Evolutionary conservation across 2,329 filamentous ascomycete species (phyloP).

Genomic region (Cladophialophora psammophila): DNA sequence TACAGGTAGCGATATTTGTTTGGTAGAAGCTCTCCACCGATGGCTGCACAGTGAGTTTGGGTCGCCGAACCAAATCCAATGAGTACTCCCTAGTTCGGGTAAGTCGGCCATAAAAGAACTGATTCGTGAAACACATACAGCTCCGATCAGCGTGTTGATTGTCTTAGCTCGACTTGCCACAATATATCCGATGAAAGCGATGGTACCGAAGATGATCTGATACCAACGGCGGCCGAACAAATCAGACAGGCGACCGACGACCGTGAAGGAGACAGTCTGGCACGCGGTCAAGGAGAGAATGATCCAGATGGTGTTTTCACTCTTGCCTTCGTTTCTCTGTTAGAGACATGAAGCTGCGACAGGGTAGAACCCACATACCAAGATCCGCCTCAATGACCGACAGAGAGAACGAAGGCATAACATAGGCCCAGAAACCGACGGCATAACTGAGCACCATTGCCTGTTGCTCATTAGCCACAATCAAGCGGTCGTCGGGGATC

Average conservation of each 20-base stretch:
- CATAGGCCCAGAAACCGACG: slow-evolving; percentile 3
- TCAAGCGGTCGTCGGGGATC: no score
- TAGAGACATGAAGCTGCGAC: slow-evolving; percentile 9
- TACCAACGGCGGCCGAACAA: slow-evolving; percentile 9
- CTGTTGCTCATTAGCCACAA: not conserved
- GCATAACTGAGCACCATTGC: slow-evolving; percentile 5
- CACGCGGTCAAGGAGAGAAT: slow-evolving; percentile 14
- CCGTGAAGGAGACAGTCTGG: slow-evolving; percentile 11
- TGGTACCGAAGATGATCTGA: slow-evolving; percentile 7
- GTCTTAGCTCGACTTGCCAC: slow-evolving; percentile 18
- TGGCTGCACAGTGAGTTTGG: slow-evolving; percentile 15
- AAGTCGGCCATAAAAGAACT: slow-evolving; percentile 8
- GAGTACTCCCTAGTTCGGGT: slow-evolving; percentile 7
- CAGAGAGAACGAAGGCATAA: slow-evolving; percentile 17
- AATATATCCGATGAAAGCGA: slow-evolving; percentile 5
- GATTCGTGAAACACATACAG: slow-evolving; percentile 12
- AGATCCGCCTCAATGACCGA: slow-evolving; percentile 8
- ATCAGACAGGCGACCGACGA: slow-evolving; percentile 18
- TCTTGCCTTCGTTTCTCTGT: slow-evolving; percentile 10
- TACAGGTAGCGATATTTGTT: slow-evolving; percentile 20
- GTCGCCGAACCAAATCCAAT: slow-evolving; percentile 15
- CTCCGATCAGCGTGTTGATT: slow-evolving; percentile 14
- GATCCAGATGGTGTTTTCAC: slow-evolving; percentile 13
- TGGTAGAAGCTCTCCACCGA: slow-evolving; percentile 12
- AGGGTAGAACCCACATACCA: slow-evolving; percentile 6